A percentile compares a stretch with the other conserved stretches of the same genome.
phyloP scores from a whole-genome alignment of 768 basidiomycete genomes.

The Xerocomus brunneocitrinus region DNA sequence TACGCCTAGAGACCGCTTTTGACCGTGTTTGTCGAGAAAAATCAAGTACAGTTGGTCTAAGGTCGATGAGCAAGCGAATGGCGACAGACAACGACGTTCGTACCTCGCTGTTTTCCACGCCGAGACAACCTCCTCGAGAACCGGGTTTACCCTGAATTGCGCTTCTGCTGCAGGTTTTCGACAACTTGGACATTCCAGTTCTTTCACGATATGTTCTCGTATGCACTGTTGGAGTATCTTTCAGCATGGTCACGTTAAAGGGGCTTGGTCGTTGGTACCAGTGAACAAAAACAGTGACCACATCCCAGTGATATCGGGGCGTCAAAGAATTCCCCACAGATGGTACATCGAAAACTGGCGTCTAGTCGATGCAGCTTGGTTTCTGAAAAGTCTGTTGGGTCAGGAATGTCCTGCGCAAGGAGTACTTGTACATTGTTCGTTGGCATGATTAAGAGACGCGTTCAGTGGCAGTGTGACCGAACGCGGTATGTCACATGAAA shows the following conservation, averaged over 20 bases:
- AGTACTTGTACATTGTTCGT: constrained; percentile 28
- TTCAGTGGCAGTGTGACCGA: constrained; percentile 20
- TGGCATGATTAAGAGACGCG: constrained; percentile 20
- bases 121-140: constrained; percentile 63
- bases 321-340: constrained; percentile 70
- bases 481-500: constrained; percentile 20
- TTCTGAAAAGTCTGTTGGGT: constrained; percentile 68
- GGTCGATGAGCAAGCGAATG: neutral
- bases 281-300: constrained; percentile 80
- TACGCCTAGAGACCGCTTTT: constrained; percentile 5
- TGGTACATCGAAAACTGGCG: constrained; percentile 61
- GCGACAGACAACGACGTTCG: constrained; percentile 6
- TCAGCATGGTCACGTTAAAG: constrained; percentile 5
- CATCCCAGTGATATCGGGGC: constrained; percentile 71
- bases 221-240: constrained; percentile 52
- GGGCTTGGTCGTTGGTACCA: constrained; percentile 37
- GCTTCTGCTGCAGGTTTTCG: constrained; percentile 54
- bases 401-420: constrained; percentile 40
- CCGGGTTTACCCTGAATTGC: constrained; percentile 62
- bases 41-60: constrained; percentile 42
- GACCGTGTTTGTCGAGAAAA: constrained; percentile 35
- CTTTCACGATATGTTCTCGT: constrained; percentile 49
- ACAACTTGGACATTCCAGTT: constrained; percentile 72
- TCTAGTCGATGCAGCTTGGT: constrained; percentile 63
- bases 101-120: constrained; percentile 74